Conservation (phyloP, 1,139 yeast species). For the Pichia cactophila region DNA sequence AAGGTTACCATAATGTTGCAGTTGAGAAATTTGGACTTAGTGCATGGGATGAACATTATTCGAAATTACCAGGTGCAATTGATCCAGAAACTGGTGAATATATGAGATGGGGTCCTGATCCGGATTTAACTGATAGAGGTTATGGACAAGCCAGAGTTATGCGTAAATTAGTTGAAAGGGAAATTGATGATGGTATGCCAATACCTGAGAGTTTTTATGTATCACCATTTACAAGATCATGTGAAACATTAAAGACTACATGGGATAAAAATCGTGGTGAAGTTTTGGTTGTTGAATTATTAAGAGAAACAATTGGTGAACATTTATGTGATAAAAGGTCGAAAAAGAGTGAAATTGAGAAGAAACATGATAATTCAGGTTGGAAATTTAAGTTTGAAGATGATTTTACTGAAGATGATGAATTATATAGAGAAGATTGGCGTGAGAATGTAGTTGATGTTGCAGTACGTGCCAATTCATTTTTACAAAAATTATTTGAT, state of each 20-base stretch:
- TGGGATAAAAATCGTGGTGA: constrained; percentile 41
- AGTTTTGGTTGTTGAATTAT: constrained; percentile 44
- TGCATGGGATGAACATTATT: constrained; percentile 57
- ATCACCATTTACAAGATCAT: constrained; percentile 61
- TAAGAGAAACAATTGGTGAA: constrained; percentile 62
- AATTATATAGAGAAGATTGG: constrained; percentile 32
- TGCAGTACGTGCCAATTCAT: constrained; percentile 40
- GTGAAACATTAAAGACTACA: constrained; percentile 48
- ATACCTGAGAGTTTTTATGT: constrained; percentile 48
- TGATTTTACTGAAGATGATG: constrained; percentile 44
- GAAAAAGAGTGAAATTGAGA: constrained; percentile 31
- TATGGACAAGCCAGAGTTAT: constrained; percentile 28
- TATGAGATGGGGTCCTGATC: constrained; percentile 61
- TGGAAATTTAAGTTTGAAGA: constrained; percentile 39
- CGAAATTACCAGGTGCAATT: constrained; percentile 37
- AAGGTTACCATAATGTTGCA: constrained; percentile 67
- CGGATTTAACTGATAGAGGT: constrained; percentile 55
- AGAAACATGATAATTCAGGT: constrained; percentile 28
- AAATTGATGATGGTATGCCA: constrained; percentile 38
- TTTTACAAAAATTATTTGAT: constrained; percentile 42
- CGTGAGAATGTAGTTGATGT: constrained; percentile 46
- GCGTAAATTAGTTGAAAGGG: constrained; percentile 27
- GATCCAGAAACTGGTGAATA: constrained; percentile 37
- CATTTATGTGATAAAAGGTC: constrained; percentile 63
- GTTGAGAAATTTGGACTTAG: constrained; percentile 47